phyloP scores from a whole-genome alignment of 768 basidiomycete species.

The Tylopilus felleus region DNA sequence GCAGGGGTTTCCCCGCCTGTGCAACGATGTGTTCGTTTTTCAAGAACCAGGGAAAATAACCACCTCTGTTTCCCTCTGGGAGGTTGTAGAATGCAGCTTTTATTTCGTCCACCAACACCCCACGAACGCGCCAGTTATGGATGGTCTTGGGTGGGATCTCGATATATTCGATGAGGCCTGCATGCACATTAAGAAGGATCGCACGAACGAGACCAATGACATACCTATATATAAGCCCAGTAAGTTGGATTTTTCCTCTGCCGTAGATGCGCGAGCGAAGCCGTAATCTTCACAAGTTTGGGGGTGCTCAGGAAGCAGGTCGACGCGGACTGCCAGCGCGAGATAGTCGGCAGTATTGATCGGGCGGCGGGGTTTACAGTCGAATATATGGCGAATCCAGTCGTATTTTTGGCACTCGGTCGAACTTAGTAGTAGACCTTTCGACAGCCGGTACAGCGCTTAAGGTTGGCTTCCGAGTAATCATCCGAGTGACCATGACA shows the following conservation, averaged over 20 bases:
- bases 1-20: background rate
- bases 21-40: constrained; percentile 3
- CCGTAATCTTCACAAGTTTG: constrained; percentile 3
- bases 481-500: background rate
- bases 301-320: background rate
- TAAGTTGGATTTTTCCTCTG: background rate
- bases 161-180: background rate
- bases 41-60: constrained; percentile 3
- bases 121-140: constrained; percentile 1
- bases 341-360: constrained; percentile 4
- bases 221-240: constrained; percentile 2
- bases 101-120: constrained; percentile 1
- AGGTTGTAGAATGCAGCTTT: background rate
- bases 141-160: background rate
- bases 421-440: constrained; percentile 4
- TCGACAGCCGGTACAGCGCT: constrained; percentile 1
- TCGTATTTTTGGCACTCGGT: background rate
- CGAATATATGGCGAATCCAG: constrained; percentile 5
- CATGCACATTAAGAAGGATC: background rate
- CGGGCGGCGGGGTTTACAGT: constrained; percentile 4
- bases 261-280: background rate
- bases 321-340: background rate
- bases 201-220: background rate
- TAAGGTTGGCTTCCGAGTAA: background rate
- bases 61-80: background rate